These are phyloP conservation scores for Aspergillus eucalypticola DNA, from an alignment of 2,329 filamentous ascomycete species.

Conservation along the genomic window DNA sequence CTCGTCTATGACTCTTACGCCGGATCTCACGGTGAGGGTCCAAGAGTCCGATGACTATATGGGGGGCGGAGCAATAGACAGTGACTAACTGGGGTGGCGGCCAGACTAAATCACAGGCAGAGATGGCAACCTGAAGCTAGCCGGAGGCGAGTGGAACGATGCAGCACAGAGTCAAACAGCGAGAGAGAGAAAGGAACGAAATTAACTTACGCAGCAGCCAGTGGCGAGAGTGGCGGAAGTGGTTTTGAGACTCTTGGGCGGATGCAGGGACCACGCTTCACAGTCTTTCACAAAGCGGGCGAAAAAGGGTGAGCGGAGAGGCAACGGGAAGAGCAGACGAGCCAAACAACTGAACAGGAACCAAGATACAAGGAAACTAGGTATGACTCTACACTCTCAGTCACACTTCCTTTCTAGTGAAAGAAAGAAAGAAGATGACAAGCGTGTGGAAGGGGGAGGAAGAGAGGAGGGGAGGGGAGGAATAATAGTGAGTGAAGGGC, in stretches of 20 bases:
- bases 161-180: slow-evolving; percentile 6
- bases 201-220: slow-evolving; percentile 21
- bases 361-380: background rate
- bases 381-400: background rate
- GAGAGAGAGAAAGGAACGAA: slow-evolving; percentile 4
- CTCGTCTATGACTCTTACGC: slow-evolving; percentile 19
- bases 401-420: slow-evolving; percentile 1
- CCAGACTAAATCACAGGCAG: slow-evolving; percentile 14
- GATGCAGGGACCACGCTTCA: slow-evolving; percentile 23
- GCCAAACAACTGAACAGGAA: background rate
- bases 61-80: slow-evolving; percentile 16
- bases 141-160: slow-evolving; percentile 1
- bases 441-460: background rate
- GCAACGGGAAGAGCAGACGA: background rate
- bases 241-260: slow-evolving; percentile 11
- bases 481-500: background rate
- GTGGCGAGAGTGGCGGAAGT: slow-evolving; percentile 25
- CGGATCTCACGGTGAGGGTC: slow-evolving; percentile 16
- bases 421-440: slow-evolving; percentile 2
- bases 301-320: slow-evolving; percentile 10
- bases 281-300: slow-evolving; percentile 7
- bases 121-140: slow-evolving; percentile 10
- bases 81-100: slow-evolving; percentile 20
- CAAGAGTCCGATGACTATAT: slow-evolving; percentile 21
- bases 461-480: too few relatives aligned